Evolutionary conservation across 2,329 filamentous ascomycete species (phyloP).

Genomic region (Mycosphaerella sp.): DNA sequence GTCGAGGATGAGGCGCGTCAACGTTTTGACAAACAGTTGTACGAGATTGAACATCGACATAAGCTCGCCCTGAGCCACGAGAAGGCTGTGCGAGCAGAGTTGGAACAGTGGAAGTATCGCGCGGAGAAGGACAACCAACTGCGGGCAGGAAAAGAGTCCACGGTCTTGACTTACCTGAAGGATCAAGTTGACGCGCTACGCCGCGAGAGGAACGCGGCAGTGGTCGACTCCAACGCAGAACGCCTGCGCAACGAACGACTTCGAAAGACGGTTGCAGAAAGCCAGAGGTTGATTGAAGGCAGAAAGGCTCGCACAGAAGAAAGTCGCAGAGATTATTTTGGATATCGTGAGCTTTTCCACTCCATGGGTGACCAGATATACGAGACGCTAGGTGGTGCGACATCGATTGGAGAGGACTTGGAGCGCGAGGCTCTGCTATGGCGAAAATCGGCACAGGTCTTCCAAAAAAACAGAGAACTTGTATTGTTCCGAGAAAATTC

Average conservation of each 20-base stretch:
- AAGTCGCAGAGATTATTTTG: conserved; percentile 14
- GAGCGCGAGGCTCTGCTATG: conserved; percentile 8
- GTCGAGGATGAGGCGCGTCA: conserved; percentile 1
- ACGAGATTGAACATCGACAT: neutral
- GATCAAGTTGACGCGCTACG: neutral
- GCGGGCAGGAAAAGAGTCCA: neutral
- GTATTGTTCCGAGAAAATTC: conserved; percentile 14
- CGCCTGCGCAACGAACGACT: neutral
- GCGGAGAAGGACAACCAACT: conserved; percentile 1
- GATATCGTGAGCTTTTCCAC: conserved; percentile 14
- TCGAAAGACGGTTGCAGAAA: neutral
- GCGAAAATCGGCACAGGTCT: conserved; percentile 7
- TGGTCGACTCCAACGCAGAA: neutral
- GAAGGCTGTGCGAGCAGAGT: neutral
- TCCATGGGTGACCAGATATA: conserved; percentile 2
- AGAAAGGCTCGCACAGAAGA: conserved; percentile 1
- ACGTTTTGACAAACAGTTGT: neutral
- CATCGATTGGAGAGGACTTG: neutral
- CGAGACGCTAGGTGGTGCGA: neutral
- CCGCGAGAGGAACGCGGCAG: neutral
- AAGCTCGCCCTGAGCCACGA: neutral
- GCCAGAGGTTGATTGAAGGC: conserved; percentile 1
- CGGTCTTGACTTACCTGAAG: neutral
- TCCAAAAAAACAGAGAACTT: conserved; percentile 6
- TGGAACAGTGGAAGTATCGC: neutral